Conservation (phyloP, 2,329 filamentous ascomycete genomes). For the Exserohilum rostratum region DNA sequence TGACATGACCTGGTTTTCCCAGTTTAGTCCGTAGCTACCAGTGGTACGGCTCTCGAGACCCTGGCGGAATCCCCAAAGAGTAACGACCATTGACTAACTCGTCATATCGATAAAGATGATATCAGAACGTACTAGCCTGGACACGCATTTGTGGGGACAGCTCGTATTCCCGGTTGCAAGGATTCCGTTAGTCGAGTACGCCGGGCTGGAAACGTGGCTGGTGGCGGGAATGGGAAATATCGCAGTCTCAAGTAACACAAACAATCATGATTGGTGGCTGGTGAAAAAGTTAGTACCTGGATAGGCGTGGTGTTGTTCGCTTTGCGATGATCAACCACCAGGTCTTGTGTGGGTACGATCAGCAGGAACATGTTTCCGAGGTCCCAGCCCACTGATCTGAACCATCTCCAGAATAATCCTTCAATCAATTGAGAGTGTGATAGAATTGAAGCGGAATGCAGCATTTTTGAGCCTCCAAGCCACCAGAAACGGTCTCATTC, state of each 20-base stretch:
- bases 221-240: not conserved
- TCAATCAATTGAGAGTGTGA: not conserved
- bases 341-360: conserved; percentile 9
- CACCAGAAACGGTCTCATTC: not conserved
- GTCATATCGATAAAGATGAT: conserved; percentile 20
- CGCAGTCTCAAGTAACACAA: conserved; percentile 25
- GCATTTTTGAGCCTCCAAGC: not conserved
- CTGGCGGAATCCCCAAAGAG: conserved; percentile 10
- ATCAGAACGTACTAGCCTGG: conserved; percentile 16
- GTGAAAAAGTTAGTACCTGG: not conserved
- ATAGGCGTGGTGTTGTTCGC: not conserved
- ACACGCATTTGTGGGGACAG: conserved; percentile 7
- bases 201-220: conserved; percentile 1
- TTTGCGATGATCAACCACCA: not conserved
- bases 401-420: not conserved
- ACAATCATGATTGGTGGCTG: conserved; percentile 15
- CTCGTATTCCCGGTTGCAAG: not conserved
- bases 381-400: not conserved
- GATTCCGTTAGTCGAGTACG: not conserved
- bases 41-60: not conserved
- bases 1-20: conserved; percentile 13
- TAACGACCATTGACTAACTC: not conserved
- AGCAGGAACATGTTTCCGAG: conserved; percentile 5
- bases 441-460: no score
- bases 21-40: not conserved